Evolutionary conservation across 176 grass and related monocot genomes (phyloP).

Genomic region (Oryza meyeriana): DNA sequence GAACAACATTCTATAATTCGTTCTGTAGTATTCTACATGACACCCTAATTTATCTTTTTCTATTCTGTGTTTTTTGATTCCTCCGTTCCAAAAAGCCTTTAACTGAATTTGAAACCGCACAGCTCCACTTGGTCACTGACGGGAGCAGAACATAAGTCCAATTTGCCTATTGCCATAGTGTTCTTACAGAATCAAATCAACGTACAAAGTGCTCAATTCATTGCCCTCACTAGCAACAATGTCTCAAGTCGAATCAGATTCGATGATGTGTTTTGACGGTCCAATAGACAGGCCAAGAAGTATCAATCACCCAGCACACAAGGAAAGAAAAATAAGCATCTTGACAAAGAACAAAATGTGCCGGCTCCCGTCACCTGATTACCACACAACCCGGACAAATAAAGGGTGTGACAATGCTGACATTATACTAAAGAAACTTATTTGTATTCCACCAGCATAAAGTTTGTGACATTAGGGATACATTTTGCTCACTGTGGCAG

Average conservation of each 20-base stretch:
- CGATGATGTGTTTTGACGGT: background rate
- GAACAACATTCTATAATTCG: too few species aligned
- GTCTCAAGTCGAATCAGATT: slow-evolving; percentile 8
- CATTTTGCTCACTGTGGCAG: slow-evolving; percentile 19
- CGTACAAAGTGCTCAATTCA: background rate
- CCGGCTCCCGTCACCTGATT: background rate
- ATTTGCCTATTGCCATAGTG: background rate
- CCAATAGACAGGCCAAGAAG: background rate
- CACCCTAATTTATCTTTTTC: too few species aligned
- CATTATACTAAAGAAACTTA: background rate
- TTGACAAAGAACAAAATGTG: background rate
- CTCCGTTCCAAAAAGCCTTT: too few species aligned
- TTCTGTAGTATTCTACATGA: too few species aligned
- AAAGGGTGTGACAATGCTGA: background rate
- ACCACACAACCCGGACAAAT: background rate
- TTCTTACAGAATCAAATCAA: background rate
- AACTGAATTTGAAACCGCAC: too few species aligned
- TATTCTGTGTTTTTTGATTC: too few species aligned
- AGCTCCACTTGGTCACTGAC: too few species aligned
- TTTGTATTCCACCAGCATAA: background rate
- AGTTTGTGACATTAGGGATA: background rate
- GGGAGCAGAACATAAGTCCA: too few species aligned
- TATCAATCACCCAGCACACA: background rate
- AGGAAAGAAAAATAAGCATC: background rate
- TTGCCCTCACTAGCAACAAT: background rate